Evolutionary conservation across 352 stramenopile genomes (phyloP).

Genomic region (Peronosclerospora sorghi): DNA sequence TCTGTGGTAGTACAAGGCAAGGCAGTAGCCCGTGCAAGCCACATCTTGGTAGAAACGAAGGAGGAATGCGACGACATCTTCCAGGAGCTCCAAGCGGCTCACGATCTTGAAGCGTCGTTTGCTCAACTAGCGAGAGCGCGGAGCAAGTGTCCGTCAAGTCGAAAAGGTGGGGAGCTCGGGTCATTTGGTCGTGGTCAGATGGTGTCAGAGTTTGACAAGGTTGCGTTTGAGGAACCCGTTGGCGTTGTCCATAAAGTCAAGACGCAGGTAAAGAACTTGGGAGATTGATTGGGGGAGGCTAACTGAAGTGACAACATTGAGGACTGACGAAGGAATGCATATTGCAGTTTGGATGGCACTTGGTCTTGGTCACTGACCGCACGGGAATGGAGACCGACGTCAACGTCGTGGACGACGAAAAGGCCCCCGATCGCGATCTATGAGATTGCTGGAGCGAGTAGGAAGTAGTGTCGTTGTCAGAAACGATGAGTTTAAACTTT

Average conservation of each 20-base stretch:
- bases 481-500: no score
- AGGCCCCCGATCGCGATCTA: constrained; percentile 16
- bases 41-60: constrained; percentile 65
- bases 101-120: constrained; percentile 41
- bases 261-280: constrained; percentile 35
- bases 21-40: constrained; percentile 49
- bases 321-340: constrained; percentile 3
- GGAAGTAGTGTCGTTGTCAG: no score
- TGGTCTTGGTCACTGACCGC: constrained; percentile 61
- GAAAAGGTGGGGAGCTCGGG: constrained; percentile 57
- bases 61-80: constrained; percentile 41
- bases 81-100: constrained; percentile 28
- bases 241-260: constrained; percentile 68
- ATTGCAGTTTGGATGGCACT: constrained; percentile 68
- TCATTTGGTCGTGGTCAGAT: constrained; percentile 67
- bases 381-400: constrained; percentile 29
- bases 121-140: constrained; percentile 32
- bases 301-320: not conserved
- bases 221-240: constrained; percentile 59
- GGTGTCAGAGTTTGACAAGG: constrained; percentile 61
- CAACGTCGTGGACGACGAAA: constrained; percentile 11
- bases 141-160: constrained; percentile 59
- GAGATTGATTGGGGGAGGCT: not conserved
- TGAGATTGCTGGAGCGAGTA: not conserved
- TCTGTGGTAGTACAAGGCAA: constrained; percentile 9